Evolutionary conservation across 352 stramenopile genomes (phyloP), one percentile per base, ranked within the genome.

Genomic region (Pythium diclinum): DNA sequence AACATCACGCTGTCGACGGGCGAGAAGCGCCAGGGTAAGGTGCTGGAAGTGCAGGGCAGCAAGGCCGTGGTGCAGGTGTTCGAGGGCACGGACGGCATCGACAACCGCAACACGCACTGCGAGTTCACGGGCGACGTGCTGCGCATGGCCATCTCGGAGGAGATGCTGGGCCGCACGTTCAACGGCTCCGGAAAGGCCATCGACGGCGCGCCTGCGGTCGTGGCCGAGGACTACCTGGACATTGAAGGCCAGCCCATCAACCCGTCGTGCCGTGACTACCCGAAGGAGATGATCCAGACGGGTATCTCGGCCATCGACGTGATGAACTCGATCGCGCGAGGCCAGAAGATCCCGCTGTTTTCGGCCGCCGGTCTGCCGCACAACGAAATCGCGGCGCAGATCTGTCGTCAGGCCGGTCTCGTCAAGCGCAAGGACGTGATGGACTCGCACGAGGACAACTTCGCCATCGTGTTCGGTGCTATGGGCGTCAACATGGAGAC

Each of bases 401-500:
- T 99, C 85, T 96, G 94, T 72, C 95, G 97, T 67, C 97, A 99
- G 79, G 97, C 97, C n/a, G 97, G 95, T 72, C 83, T 99, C 19
- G 97, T 99, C 49, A 84, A 99, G 81, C 91, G 97, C 78, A 99
- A 99, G 84, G 97, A 99, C 67, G 97, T 97, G 21, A 94, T 98
- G 71, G 97, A 99, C 88, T 92, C 92, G 59, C 97, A 99, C 77
- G 94, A 99, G 64, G 97, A 99, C 72, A 99, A 99, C 79, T 99
- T 99, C 71, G 96, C 97, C 65, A 99, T 99, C 72, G 97, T 99
- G 55, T 99, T 99, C 73, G 97, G 97, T 70, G 97, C 97, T 71
- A 99, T 99, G 97, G 97, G 97, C 76, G 97, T 99, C 25, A 99
- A 99, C 80, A 99, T 99, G 97, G 97, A 99, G 75, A 99, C 97